These are phyloP conservation scores for Monsonia emarginata DNA, from an alignment of 441 rosid species.

Conservation along the genomic window DNA sequence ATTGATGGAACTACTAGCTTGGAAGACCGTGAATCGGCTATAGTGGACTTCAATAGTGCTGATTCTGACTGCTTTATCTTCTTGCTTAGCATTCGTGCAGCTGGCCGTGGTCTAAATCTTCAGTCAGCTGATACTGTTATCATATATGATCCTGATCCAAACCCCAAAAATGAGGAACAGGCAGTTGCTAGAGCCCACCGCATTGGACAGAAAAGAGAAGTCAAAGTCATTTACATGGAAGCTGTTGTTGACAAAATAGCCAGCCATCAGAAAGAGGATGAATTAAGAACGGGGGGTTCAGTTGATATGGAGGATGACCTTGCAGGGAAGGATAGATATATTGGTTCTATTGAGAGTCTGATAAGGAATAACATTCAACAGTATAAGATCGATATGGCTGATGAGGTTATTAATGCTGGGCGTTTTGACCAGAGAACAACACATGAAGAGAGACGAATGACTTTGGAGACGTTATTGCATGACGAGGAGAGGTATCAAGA, in stretches of 20 bases:
- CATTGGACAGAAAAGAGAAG: constrained; percentile 96
- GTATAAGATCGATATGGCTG: constrained; percentile 99
- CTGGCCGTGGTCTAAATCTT: constrained; percentile 99
- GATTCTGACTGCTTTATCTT: constrained; percentile 88
- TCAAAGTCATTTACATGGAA: constrained; percentile 96
- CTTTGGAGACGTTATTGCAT: constrained; percentile 92
- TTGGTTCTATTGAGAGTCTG: constrained; percentile 98
- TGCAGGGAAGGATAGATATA: constrained; percentile 95
- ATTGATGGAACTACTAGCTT: constrained; percentile 99
- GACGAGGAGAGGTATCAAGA: constrained; percentile 98
- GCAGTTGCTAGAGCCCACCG: constrained; percentile 99
- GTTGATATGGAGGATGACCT: constrained; percentile 89
- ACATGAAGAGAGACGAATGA: constrained; percentile 96
- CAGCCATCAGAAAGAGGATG: constrained; percentile 94
- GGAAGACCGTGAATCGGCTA: constrained; percentile 99
- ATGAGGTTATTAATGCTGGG: constrained; percentile 99
- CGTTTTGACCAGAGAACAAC: constrained; percentile 99
- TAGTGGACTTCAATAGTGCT: constrained; percentile 84
- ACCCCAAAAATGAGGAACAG: constrained; percentile 99
- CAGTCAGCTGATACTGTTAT: constrained; percentile 97
- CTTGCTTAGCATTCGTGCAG: constrained; percentile 96
- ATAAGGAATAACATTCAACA: constrained; percentile 98
- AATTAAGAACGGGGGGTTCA: constrained; percentile 70
- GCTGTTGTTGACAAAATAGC: constrained; percentile 90
- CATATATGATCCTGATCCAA: constrained; percentile 99